Conservation (phyloP, 2,329 filamentous ascomycete genomes). For the Colletotrichum zoysiae region DNA sequence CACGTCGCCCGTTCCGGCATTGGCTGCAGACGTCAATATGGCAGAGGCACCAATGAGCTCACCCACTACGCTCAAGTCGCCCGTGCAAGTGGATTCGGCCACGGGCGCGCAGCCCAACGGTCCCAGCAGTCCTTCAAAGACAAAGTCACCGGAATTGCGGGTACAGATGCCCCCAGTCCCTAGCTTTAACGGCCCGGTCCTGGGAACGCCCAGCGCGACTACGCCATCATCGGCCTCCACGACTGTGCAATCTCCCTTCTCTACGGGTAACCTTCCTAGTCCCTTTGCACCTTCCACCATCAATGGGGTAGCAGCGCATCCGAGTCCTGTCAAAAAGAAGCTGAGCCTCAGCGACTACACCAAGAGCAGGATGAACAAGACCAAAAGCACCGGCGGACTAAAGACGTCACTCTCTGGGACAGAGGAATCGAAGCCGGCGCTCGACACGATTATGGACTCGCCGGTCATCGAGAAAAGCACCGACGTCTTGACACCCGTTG, state of each 20-base stretch:
- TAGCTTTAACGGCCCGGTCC: constrained; percentile 57
- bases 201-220: constrained; percentile 52
- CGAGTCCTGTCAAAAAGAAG: constrained; percentile 76
- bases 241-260: constrained; percentile 64
- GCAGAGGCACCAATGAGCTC: constrained; percentile 50
- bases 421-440: constrained; percentile 57
- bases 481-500: constrained; percentile 41
- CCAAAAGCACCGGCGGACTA: constrained; percentile 16
- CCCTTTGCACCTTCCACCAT: constrained; percentile 57
- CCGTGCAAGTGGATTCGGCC: neutral
- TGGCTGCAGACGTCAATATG: constrained; percentile 46
- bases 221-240: constrained; percentile 63
- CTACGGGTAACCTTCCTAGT: constrained; percentile 54
- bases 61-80: constrained; percentile 43
- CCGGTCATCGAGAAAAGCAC: constrained; percentile 49
- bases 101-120: constrained; percentile 37
- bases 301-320: constrained; percentile 61
- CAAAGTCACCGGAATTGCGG: constrained; percentile 57
- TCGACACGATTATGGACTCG: constrained; percentile 52
- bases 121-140: constrained; percentile 34
- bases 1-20: constrained; percentile 13
- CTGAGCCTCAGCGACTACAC: constrained; percentile 75
- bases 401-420: constrained; percentile 38
- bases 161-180: constrained; percentile 71
- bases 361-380: constrained; percentile 69